Conservation (phyloP, 2,329 filamentous ascomycete species). For the Phyllosticta capitalensis region DNA sequence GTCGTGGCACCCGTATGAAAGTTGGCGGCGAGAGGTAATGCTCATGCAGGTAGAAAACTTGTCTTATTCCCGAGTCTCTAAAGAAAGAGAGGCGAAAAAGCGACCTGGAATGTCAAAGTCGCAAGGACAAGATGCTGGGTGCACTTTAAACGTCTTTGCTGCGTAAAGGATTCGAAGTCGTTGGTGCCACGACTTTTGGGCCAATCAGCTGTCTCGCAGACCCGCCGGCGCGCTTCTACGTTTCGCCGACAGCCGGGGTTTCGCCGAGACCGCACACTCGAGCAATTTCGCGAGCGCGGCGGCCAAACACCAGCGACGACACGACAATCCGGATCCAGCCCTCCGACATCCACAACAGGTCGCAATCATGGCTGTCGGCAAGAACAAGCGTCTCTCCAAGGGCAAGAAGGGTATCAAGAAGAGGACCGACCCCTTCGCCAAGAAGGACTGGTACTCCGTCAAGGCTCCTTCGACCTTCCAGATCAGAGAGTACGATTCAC, state of each 20-base stretch:
- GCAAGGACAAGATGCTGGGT: too few relatives aligned
- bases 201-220: too few relatives aligned
- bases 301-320: constrained; percentile 12
- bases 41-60: too few relatives aligned
- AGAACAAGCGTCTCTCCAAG: constrained; percentile 99
- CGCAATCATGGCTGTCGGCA: constrained; percentile 76
- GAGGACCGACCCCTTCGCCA: constrained; percentile 97
- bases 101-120: too few relatives aligned
- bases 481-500: constrained; percentile 74
- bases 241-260: too few relatives aligned
- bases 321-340: constrained; percentile 22
- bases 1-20: too few relatives aligned
- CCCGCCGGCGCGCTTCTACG: neutral
- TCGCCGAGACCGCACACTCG: constrained; percentile 7
- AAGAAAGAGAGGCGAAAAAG: too few relatives aligned
- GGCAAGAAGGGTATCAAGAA: constrained; percentile 99
- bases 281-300: constrained; percentile 23
- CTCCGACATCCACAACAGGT: constrained; percentile 30
- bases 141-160: too few relatives aligned
- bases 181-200: too few relatives aligned
- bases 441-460: constrained; percentile 98
- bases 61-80: too few relatives aligned
- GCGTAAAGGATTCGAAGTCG: too few relatives aligned
- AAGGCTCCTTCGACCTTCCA: constrained; percentile 97
- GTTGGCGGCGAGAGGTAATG: too few relatives aligned